Base-by-base conservation (phyloP, 2,329 filamentous ascomycete species). In the Pyrenophora seminiperda region DNA sequence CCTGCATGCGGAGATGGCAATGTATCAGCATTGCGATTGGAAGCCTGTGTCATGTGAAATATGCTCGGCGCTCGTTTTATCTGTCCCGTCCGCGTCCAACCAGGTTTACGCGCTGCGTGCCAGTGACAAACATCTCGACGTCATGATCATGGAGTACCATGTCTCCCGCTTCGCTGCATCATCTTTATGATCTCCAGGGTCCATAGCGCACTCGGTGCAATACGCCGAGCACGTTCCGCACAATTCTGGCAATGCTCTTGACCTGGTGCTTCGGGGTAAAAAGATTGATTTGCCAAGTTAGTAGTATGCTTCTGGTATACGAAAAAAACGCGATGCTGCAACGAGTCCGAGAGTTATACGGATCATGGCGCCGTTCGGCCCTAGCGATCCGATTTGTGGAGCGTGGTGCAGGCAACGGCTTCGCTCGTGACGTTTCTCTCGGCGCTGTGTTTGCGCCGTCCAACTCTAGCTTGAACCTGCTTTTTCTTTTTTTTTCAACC, bases 161-260 rank as follows among this genome's bases (percentile, higher is more conserved):
- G 50, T 50, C 44, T 54, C 38, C 44, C 41, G 41, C 34, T 17
- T 11, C 18, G 41, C 45, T 51, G 47, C 47, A 50, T 45, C 30
- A 42, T 46, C 50, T 47, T 15, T 37, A 53, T 59, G 56, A 59
- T 59, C 56, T 57, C 49, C 49, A 52, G 49, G 49, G 49, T 48
- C 49, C 37, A 41, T 48, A 22, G 13, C 42, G 40, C 38, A 20
- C 24, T 46, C 43, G 48, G 43, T 42, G 19, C 37, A 47, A 41
- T 38, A 27, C 18, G 42, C 48, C 43, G 48, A 42, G 33, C 38
- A 36, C 17, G 43, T 41, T 18, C 47, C 32, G 43, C 38, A 37
- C 19, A 46, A 46, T 22, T 38, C 30, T 46, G 43, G 18, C 27
- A 27, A 46, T 46, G 27, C 29, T 53, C 45, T 19, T 4, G 2